These are phyloP conservation scores for Suillus ampliporus DNA, from an alignment of 768 basidiomycete species.

Conservation along the genomic window DNA sequence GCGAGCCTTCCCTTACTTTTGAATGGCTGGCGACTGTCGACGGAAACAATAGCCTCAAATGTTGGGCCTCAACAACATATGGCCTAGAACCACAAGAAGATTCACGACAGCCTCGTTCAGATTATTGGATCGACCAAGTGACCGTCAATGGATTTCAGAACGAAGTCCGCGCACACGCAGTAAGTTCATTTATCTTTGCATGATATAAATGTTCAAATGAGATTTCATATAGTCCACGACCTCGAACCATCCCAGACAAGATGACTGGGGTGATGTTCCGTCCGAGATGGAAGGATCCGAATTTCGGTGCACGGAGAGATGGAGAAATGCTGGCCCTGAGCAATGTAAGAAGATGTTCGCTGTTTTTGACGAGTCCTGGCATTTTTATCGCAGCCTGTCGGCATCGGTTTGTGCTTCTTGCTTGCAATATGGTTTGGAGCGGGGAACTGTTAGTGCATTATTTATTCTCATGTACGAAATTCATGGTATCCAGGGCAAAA, in stretches of 20 bases:
- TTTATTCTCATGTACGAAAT: not conserved
- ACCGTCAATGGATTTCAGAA: constrained; percentile 2
- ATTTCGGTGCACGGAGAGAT: not conserved
- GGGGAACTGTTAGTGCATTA: not conserved
- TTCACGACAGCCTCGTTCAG: not conserved
- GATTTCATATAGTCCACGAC: no score
- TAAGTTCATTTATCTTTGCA: no score
- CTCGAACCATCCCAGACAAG: not conserved
- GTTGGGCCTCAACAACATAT: not conserved
- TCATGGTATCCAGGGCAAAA: constrained; percentile 17
- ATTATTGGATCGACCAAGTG: not conserved
- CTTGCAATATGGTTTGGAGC: not conserved
- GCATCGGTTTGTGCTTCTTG: not conserved
- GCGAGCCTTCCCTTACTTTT: not conserved
- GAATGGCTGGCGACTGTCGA: constrained; percentile 1
- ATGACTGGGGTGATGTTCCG: not conserved
- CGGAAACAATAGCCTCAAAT: constrained; percentile 9
- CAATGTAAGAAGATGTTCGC: constrained; percentile 4
- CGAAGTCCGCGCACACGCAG: not conserved
- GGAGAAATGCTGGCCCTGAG: constrained; percentile 9
- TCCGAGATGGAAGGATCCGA: not conserved
- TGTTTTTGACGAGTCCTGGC: not conserved
- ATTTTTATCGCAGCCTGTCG: not conserved
- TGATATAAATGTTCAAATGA: no score
- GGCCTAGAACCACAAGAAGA: not conserved